These are phyloP conservation scores for Lepiota brunneoincarnata DNA, from an alignment of 768 basidiomycete species.

Conservation along the genomic window DNA sequence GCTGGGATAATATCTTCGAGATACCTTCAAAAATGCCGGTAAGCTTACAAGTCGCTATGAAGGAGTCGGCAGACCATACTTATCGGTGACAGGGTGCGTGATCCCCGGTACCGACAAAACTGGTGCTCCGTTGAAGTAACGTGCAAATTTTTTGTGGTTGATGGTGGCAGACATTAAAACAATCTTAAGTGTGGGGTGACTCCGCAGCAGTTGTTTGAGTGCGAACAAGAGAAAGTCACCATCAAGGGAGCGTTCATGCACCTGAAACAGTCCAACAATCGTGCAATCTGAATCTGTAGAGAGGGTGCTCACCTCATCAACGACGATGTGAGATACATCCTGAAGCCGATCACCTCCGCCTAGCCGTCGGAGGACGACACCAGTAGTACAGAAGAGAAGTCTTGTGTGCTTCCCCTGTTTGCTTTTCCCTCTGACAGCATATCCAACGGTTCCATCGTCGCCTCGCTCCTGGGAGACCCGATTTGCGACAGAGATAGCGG, in stretches of 20 bases:
- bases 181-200: constrained; percentile 68
- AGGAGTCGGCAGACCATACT: constrained; percentile 39
- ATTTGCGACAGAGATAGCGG: constrained; percentile 84
- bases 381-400: constrained; percentile 89
- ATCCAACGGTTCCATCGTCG: constrained; percentile 80
- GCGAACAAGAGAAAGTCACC: constrained; percentile 88
- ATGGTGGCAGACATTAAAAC: constrained; percentile 95
- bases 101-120: constrained; percentile 82
- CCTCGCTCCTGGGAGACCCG: constrained; percentile 82
- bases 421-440: constrained; percentile 85
- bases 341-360: constrained; percentile 69
- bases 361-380: constrained; percentile 82
- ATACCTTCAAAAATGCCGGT: constrained; percentile 47
- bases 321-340: constrained; percentile 78
- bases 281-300: not conserved
- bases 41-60: not conserved
- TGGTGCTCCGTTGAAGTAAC: constrained; percentile 82
- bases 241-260: constrained; percentile 90
- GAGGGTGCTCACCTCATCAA: constrained; percentile 77
- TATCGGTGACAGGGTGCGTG: constrained; percentile 73
- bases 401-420: constrained; percentile 66
- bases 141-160: constrained; percentile 80
- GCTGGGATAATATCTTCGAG: constrained; percentile 73
- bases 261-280: constrained; percentile 36
- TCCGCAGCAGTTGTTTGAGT: constrained; percentile 68